Evolutionary conservation across 106 monocot species (phyloP).

Genomic region (Acorus calamus): DNA sequence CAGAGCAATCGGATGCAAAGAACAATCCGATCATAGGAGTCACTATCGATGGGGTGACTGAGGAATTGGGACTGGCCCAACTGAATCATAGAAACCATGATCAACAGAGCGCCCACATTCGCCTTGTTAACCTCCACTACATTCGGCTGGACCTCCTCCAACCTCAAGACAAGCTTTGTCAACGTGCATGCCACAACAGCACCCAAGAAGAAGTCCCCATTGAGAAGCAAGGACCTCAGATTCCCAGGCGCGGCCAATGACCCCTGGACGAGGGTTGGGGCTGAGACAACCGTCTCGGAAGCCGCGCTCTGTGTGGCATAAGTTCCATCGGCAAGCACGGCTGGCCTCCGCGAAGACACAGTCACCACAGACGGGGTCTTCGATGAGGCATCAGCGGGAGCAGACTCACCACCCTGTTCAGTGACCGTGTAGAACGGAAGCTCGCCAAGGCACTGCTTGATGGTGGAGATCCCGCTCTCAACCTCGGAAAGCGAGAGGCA

Average conservation of each 20-base stretch:
- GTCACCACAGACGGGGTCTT: slow-evolving; percentile 27
- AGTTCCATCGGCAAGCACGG: slow-evolving; percentile 82
- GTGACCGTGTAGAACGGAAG: slow-evolving; percentile 68
- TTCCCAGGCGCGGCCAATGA: slow-evolving; percentile 47
- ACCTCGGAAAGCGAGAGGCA: slow-evolving; percentile 82
- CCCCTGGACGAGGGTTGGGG: slow-evolving; percentile 46
- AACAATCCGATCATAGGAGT: slow-evolving; percentile 77
- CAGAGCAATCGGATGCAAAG: slow-evolving; percentile 82
- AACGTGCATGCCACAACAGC: slow-evolving; percentile 68
- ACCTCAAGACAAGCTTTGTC: slow-evolving; percentile 70
- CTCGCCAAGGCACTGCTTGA: slow-evolving; percentile 88
- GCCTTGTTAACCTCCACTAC: slow-evolving; percentile 57
- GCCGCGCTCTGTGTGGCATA: slow-evolving; percentile 97
- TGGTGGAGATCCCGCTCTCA: slow-evolving; percentile 63
- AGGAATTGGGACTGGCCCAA: slow-evolving; percentile 67
- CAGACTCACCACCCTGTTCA: slow-evolving; percentile 43
- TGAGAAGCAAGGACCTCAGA: slow-evolving; percentile 67
- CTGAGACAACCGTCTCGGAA: slow-evolving; percentile 45
- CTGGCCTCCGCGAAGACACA: slow-evolving; percentile 68
- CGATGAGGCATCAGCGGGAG: slow-evolving; percentile 18
- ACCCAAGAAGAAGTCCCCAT: slow-evolving; percentile 80
- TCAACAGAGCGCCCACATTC: slow-evolving; percentile 38
- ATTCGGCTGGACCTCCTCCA: slow-evolving; percentile 81
- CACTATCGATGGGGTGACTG: slow-evolving; percentile 67
- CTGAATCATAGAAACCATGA: slow-evolving; percentile 80